phyloP scores from a whole-genome alignment of 768 basidiomycete species.

The Candolleomyces aberdarensis region DNA sequence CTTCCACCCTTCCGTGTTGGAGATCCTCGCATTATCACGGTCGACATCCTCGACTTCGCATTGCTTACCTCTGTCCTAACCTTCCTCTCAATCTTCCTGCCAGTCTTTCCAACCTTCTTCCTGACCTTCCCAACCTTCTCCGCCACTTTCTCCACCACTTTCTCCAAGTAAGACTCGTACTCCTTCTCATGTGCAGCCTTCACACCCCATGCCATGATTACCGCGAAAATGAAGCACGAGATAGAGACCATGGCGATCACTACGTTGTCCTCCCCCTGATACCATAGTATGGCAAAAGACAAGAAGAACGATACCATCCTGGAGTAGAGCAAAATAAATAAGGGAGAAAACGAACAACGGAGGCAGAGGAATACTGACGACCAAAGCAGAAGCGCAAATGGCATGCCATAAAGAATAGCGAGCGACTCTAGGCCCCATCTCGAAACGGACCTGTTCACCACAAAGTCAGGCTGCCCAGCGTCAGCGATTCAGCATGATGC shows the following conservation, averaged over 20 bases:
- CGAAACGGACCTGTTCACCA: slow-evolving; percentile 7
- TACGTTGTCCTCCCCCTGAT: slow-evolving; percentile 9
- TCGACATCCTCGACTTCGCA: background rate
- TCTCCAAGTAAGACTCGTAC: background rate
- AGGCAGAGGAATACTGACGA: slow-evolving; percentile 2
- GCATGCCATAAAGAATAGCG: slow-evolving; percentile 11
- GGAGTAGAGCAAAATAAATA: background rate
- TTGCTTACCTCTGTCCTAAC: background rate
- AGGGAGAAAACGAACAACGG: background rate
- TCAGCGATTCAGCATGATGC: too few species aligned
- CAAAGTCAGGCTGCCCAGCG: background rate
- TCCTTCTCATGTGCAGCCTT: slow-evolving; percentile 13
- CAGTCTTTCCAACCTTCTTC: background rate
- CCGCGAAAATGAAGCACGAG: slow-evolving; percentile 8
- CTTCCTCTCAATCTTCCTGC: background rate
- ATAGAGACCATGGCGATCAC: slow-evolving; percentile 14
- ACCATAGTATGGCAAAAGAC: slow-evolving; percentile 20
- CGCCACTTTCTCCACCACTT: background rate
- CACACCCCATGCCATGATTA: slow-evolving; percentile 18
- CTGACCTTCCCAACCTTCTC: background rate
- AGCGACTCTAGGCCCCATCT: slow-evolving; percentile 9
- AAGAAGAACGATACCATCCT: slow-evolving; percentile 22
- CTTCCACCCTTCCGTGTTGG: background rate
- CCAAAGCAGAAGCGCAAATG: slow-evolving; percentile 11
- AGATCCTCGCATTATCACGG: too few species aligned